Evolutionary conservation across 495 filamentous ascomycete genomes (phyloP), one percentile per base, ranked within the genome.

Genomic region (Thozetella sp.): DNA sequence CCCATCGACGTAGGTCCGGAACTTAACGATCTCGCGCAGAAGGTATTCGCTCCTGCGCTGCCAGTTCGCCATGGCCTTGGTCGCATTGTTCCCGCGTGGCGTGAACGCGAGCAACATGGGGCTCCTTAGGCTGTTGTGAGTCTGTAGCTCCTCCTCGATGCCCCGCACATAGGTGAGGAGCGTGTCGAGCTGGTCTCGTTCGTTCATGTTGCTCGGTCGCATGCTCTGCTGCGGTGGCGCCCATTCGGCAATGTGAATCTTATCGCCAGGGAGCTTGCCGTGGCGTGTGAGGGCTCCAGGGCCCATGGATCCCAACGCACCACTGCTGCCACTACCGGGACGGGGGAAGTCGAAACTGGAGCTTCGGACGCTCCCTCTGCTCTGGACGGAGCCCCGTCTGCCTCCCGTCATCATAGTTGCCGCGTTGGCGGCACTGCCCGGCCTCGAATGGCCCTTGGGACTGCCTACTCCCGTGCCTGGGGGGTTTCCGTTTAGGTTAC

Each of bases 21-120:
- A 98, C 68, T 98, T 99, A 64, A 97, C 91, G 68, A 94, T 97
- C 75, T 99, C 95, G n/a, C 89, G 81, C 22, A 98, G 78, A 43
- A 99, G 76, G 70, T 98, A 96, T 26, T 88, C 88, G 37, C 90
- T 94, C 75, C 97, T 97, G 56, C 89, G 85, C 78, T 99, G 93
- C 96, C 96, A 99, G 70, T 99, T 99, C 3, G 88, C 80, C 88
- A 97, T 83, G 1, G 94, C 91, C 73, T 91, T 93, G 51, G 75
- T 74, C 22, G 86, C 80, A 69, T 98, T 99, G 22, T 86, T 84
- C 56, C 93, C 89, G 23, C 94, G 86, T 1, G 93, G 92, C 22
- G 93, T 92, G 70, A 96, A 99, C 61, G 95, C 93, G 54, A 96
- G 79, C 37, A 91, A 79, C 90, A 99, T 96, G 17, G 90, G 86